Evolutionary conservation across 306 rosid species (phyloP).

Genomic region (Gastrolobium villosum): DNA sequence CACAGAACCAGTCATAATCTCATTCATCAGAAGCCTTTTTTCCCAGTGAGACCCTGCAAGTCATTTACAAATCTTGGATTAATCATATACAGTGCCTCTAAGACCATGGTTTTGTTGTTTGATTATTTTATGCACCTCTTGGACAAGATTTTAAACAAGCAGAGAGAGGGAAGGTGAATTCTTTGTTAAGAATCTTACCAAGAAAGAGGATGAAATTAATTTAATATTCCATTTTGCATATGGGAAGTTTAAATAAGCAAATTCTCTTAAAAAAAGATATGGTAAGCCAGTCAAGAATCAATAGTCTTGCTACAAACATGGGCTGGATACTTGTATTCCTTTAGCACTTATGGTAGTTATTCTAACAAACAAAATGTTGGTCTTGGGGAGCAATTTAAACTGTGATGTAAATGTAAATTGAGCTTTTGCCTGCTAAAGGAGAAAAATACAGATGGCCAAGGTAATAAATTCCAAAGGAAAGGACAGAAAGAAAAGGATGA

Average conservation of each 20-base stretch:
- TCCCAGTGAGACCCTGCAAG: constrained; percentile 97
- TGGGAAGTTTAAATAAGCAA: constrained; percentile 12
- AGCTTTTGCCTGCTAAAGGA: not conserved
- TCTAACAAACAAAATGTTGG: not conserved
- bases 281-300: constrained; percentile 8
- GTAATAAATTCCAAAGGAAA: constrained; percentile 10
- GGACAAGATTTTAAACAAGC: constrained; percentile 27
- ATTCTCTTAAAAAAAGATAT: constrained; percentile 22
- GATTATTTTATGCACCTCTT: constrained; percentile 8
- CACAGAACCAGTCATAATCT: constrained; percentile 98
- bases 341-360: constrained; percentile 4
- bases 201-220: not conserved
- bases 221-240: not conserved
- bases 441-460: not conserved
- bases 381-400: not conserved
- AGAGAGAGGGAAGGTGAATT: not conserved
- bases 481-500: not conserved
- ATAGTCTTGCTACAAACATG: not conserved
- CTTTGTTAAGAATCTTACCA: constrained; percentile 8
- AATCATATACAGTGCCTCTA: not conserved
- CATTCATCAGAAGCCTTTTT: constrained; percentile 97
- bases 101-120: constrained; percentile 15
- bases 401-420: not conserved
- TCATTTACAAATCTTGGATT: constrained; percentile 21
- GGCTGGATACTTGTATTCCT: constrained; percentile 24